Evolutionary conservation across 495 filamentous ascomycete species (phyloP), one percentile per base, ranked within the genome.

Genomic region (Penicillium atrosanguineum): DNA sequence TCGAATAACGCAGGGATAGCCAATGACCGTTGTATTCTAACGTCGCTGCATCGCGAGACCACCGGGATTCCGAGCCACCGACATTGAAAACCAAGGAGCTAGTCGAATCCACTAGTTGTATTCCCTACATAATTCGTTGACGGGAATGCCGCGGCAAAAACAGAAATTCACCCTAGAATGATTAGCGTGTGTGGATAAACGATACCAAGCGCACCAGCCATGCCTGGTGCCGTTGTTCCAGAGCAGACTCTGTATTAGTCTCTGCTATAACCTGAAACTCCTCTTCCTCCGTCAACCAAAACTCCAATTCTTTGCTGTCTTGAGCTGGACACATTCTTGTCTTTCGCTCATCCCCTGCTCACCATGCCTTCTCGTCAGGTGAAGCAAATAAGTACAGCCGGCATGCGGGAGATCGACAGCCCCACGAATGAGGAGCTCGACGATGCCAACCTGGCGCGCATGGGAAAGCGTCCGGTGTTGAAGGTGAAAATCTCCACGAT

Each of bases 381-480:
- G 34, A 62, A 59, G 51, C 48, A 62, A 23, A 48, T 42, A 51
- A 46, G 28, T 11, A 21, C 53, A 14, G 25, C 43, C 6, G 56
- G 49, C 3, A 31, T 50, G 31, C 55, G 59, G 7, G 60, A 59
- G 16, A 39, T 63, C n/a, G 53, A 28, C 5, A 34, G 21, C 31
- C 41, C 49, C n/a, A 52, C 60, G n/a, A 60, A 49, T 44, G 59
- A 62, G 43, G 61, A 62, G 25, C 46, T 51, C 38, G 78, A 82
- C 53, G 71, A 74, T 44, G 59, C 67, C 14, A 57, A 71, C 4
- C 56, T 82, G 31, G 72, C 70, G 12, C 71, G 71, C 4, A 63
- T 83, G 45, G 80, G 80, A 1, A 81, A 82, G 56, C 78, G 77
- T 41, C 69, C 72, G 0, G 74, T 80, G 15, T 61, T 82, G 38